A percentile compares a stretch with the other conserved stretches of the same genome.
phyloP scores from a whole-genome alignment of 139 green algal genomes.

The Limnomonas spitsbergensis region DNA sequence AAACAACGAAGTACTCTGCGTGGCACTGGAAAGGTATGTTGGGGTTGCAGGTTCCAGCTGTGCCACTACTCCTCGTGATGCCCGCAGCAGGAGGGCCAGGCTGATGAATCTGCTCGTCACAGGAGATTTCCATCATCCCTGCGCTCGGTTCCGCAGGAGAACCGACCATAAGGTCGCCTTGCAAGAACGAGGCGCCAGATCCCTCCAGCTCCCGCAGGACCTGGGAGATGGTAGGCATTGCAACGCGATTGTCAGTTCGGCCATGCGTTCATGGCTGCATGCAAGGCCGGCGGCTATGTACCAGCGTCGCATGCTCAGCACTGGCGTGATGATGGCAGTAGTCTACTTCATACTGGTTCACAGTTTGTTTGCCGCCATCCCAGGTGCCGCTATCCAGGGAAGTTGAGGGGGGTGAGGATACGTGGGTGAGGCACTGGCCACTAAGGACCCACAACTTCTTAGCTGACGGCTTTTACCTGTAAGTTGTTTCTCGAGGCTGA shows the following conservation, averaged over 20 bases:
- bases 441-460: no score
- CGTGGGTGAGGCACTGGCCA: no score
- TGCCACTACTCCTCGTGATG: neutral
- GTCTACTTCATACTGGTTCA: neutral
- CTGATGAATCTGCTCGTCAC: neutral
- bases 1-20: conserved; percentile 5
- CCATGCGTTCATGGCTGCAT: no score
- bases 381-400: neutral
- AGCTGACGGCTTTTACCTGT: neutral
- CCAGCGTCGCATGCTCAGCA: neutral
- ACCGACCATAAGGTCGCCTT: neutral
- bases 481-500: conserved; percentile 7
- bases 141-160: neutral
- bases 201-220: conserved; percentile 1
- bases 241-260: no score
- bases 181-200: conserved; percentile 2
- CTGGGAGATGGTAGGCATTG: neutral
- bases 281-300: no score
- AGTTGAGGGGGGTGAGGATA: no score
- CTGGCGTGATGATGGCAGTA: neutral
- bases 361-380: neutral
- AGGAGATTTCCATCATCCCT: neutral
- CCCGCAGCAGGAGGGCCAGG: neutral
- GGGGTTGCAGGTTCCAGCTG: neutral
- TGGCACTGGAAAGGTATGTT: conserved; percentile 1